Conservation (phyloP, 116 monocot genomes). For the Zostera marina region DNA sequence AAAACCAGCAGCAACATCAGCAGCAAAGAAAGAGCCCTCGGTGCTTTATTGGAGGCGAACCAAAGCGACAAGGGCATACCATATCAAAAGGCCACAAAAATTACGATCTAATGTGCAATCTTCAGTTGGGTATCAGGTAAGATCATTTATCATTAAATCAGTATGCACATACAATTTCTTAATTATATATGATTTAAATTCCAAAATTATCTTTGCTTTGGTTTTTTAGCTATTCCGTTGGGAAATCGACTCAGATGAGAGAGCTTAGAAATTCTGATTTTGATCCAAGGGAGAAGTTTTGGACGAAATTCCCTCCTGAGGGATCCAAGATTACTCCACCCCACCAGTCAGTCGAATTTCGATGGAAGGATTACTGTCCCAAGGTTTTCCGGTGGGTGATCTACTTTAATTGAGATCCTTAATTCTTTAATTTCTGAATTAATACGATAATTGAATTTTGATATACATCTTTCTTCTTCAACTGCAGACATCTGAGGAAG, state of each 20-base stretch:
- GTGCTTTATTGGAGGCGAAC: conserved; percentile 22
- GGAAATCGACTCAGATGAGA: conserved; percentile 39
- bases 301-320: conserved; percentile 91
- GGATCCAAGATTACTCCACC: conserved; percentile 92
- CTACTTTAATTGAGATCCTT: neutral
- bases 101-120: conserved; percentile 69
- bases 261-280: conserved; percentile 51
- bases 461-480: neutral
- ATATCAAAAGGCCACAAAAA: conserved; percentile 87
- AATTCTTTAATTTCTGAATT: neutral
- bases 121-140: conserved; percentile 82
- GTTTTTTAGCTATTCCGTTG: conserved; percentile 56
- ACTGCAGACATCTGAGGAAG: conserved; percentile 63
- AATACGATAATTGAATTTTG: no score
- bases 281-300: conserved; percentile 72
- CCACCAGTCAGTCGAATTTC: conserved; percentile 65
- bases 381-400: conserved; percentile 58
- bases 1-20: conserved; percentile 3
- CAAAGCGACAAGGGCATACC: conserved; percentile 57
- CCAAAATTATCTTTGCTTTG: conserved; percentile 2
- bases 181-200: neutral
- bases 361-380: conserved; percentile 98
- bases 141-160: neutral
- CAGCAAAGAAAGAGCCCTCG: conserved; percentile 19
- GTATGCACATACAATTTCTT: neutral